Evolutionary conservation across 1,139 yeast species (phyloP).

Genomic region (Hanseniaspora gamundiae): DNA sequence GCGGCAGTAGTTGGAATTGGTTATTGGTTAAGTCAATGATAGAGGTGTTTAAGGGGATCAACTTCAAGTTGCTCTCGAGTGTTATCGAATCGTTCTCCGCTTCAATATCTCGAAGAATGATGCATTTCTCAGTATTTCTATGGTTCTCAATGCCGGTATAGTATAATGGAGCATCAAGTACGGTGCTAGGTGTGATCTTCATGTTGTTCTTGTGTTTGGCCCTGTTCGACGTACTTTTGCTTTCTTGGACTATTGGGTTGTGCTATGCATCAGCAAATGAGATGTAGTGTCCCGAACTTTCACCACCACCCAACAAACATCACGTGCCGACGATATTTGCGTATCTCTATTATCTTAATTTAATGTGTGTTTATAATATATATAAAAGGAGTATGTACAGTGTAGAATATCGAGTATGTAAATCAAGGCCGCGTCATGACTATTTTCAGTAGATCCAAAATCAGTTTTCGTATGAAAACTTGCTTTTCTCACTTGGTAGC

Average conservation of each 20-base stretch:
- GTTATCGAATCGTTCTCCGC: constrained; percentile 18
- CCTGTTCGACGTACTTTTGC: neutral
- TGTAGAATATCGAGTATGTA: neutral
- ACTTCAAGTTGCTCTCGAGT: constrained; percentile 17
- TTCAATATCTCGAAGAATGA: constrained; percentile 18
- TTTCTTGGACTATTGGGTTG: too few relatives aligned
- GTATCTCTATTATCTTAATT: too few relatives aligned
- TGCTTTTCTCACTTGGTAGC: constrained; percentile 53
- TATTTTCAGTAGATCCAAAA: too few relatives aligned
- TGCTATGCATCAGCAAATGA: too few relatives aligned
- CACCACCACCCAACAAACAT: too few relatives aligned
- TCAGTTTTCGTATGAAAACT: constrained; percentile 46
- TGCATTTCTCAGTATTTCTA: constrained; percentile 18
- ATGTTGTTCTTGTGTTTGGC: constrained; percentile 18
- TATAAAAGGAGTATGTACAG: neutral
- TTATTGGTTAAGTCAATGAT: constrained; percentile 23
- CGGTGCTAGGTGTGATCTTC: constrained; percentile 41
- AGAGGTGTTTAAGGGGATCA: constrained; percentile 15
- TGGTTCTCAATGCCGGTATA: constrained; percentile 19
- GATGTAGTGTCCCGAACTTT: too few relatives aligned
- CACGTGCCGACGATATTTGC: too few relatives aligned
- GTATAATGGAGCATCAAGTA: constrained; percentile 39
- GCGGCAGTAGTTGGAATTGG: constrained; percentile 16
- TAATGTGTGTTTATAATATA: neutral
- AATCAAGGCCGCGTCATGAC: too few relatives aligned